Evolutionary conservation across 495 filamentous ascomycete genomes (phyloP), one percentile per base, ranked within the genome.

Genomic region (Paragyromitra xinjiangensis): DNA sequence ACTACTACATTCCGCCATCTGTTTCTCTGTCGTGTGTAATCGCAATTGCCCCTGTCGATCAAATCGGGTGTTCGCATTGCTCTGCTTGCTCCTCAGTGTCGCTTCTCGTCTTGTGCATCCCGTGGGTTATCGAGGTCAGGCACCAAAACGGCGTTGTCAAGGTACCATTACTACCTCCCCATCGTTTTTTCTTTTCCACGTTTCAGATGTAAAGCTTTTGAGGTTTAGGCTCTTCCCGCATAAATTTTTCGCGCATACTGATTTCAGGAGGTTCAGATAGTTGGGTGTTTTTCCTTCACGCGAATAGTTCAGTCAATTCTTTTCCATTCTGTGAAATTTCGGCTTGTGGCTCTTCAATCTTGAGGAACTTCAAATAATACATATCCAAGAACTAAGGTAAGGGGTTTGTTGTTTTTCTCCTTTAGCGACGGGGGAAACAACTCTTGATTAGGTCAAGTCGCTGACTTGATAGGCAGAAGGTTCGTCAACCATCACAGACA

Each of bases 21-120:
- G 39, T 59, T 19, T 53, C 39, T 53, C 44, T 53, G 11, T 40
- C 62, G 45, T 55, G 16, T 56, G 69, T 63, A 71, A 65, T 73
- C 26, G 66, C 56, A 68, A 73, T 73, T 73, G 74, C 74, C 74
- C 74, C 74, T 77, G 74, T 77, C 69, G 74, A 66, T 66, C 74
- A 71, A 6, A 73, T 58, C 69, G 74, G 74, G 74, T 50, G 50
- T 73, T 40, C 65, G 53, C 62, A 73, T 73, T 77, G 45, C 59
- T 76, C 40, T 71, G 12, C 67, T 75, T 69, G 56, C 58, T 64
- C 22, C 45, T 24, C 7, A 19, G 65, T 75, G 55, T 59, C 53
- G 53, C 22, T 71, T 63, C 56, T 71, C 69, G 59, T 64, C 56
- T 71, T 69, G 66, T 71, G 67, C 68, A 71, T 65, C 69, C 62